phyloP scores from a whole-genome alignment of 768 basidiomycete genomes.

The Leccinum sublutescens region DNA sequence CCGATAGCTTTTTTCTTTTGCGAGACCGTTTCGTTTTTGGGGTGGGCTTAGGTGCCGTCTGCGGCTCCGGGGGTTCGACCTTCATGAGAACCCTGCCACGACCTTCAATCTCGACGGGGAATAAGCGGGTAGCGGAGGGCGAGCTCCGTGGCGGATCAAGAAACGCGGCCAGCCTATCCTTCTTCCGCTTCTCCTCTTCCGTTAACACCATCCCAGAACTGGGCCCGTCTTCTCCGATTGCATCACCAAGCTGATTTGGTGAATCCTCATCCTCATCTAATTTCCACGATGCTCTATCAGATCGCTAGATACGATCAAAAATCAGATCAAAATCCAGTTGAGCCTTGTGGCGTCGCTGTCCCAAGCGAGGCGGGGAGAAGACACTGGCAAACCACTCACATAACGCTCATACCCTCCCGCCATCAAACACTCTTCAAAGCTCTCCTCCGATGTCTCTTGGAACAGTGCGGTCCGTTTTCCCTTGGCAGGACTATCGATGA shows the following conservation, averaged over 20 bases:
- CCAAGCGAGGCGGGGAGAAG: neutral
- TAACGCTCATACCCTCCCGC: slow-evolving; percentile 79
- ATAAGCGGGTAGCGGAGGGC: slow-evolving; percentile 42
- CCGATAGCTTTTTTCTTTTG: slow-evolving; percentile 49
- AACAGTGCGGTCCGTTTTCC: slow-evolving; percentile 73
- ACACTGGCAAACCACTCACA: slow-evolving; percentile 40
- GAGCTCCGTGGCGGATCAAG: slow-evolving; percentile 37
- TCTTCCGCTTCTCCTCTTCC: slow-evolving; percentile 67
- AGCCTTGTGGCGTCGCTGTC: slow-evolving; percentile 1
- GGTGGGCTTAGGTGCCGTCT: slow-evolving; percentile 27
- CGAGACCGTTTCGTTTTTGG: slow-evolving; percentile 42
- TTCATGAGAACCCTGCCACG: slow-evolving; percentile 72
- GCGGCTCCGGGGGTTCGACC: slow-evolving; percentile 41
- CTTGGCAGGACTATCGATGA: slow-evolving; percentile 68
- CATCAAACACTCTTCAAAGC: slow-evolving; percentile 82
- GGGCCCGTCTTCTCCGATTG: slow-evolving; percentile 11
- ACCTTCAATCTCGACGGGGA: slow-evolving; percentile 63
- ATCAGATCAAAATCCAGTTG: slow-evolving; percentile 16
- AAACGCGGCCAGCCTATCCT: slow-evolving; percentile 69
- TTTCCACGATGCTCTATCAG: slow-evolving; percentile 24
- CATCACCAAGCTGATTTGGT: slow-evolving; percentile 12
- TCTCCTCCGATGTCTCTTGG: slow-evolving; percentile 80
- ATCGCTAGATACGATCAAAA: slow-evolving; percentile 20
- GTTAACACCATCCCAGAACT: slow-evolving; percentile 23
- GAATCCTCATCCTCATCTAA: slow-evolving; percentile 15